These are phyloP conservation scores for Aurifilum marmelostoma DNA, from an alignment of 2,329 filamentous ascomycete genomes.

Conservation along the genomic window DNA sequence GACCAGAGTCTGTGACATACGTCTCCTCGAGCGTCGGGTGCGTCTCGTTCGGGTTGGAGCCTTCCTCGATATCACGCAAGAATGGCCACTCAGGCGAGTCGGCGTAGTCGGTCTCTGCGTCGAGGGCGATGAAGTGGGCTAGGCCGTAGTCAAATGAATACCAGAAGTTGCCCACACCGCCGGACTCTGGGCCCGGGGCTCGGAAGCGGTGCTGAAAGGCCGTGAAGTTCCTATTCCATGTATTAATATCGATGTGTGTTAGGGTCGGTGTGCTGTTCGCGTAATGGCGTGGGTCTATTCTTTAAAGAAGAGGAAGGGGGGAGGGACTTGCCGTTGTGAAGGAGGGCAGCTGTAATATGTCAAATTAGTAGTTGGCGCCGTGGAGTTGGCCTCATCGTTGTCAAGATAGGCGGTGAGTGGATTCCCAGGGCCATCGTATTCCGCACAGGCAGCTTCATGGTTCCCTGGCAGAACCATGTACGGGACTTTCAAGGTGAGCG, in stretches of 20 bases:
- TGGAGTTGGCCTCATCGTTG: slow-evolving; percentile 46
- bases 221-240: slow-evolving; percentile 48
- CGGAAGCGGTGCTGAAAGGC: slow-evolving; percentile 54
- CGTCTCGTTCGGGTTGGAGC: slow-evolving; percentile 42
- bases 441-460: slow-evolving; percentile 52
- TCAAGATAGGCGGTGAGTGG: slow-evolving; percentile 51
- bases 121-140: slow-evolving; percentile 53
- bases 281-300: too few species aligned
- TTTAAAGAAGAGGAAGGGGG: too few species aligned
- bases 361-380: slow-evolving; percentile 41
- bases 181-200: slow-evolving; percentile 52
- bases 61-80: slow-evolving; percentile 40
- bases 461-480: slow-evolving; percentile 57
- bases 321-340: slow-evolving; percentile 45
- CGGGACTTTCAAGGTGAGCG: slow-evolving; percentile 46
- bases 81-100: slow-evolving; percentile 51
- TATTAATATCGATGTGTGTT: too few species aligned
- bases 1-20: slow-evolving; percentile 51
- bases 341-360: slow-evolving; percentile 57
- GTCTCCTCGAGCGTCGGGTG: slow-evolving; percentile 47
- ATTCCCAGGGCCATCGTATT: slow-evolving; percentile 51
- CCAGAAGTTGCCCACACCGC: slow-evolving; percentile 56
- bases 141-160: slow-evolving; percentile 59
- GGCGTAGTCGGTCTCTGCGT: slow-evolving; percentile 54
- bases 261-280: too few species aligned